Evolutionary conservation across 1,284 basidiomycete species (phyloP).

Genomic region (Fomitiporia mediterranea): DNA sequence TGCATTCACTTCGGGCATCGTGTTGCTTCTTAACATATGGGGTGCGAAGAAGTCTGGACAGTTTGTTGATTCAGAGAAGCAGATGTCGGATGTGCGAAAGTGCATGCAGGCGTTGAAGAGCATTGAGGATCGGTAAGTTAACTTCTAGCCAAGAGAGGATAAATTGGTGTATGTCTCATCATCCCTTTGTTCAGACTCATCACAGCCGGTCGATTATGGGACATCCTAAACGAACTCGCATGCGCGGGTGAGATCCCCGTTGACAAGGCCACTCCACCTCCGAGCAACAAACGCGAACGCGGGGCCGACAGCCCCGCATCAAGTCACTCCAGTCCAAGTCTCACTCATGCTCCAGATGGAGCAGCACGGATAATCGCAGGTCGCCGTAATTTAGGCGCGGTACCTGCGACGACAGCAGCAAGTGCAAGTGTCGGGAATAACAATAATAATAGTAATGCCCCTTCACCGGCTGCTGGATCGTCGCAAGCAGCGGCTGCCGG

Average conservation of each 20-base stretch:
- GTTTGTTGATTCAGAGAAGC: conserved; percentile 49
- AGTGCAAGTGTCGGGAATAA: no score
- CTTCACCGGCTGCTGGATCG: not conserved
- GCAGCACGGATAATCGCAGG: conserved; percentile 32
- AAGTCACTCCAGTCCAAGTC: conserved; percentile 21
- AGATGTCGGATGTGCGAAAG: conserved; percentile 67
- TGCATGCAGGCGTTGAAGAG: conserved; percentile 58
- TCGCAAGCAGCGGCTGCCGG: conserved; percentile 7
- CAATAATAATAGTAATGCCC: no score
- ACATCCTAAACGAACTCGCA: conserved; percentile 64
- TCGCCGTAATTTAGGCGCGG: conserved; percentile 2
- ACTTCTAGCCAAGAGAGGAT: no score
- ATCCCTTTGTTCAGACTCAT: conserved; percentile 42
- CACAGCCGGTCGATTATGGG: conserved; percentile 46
- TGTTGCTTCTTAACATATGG: conserved; percentile 72
- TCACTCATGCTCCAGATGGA: conserved; percentile 20
- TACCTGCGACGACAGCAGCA: not conserved
- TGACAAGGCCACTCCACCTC: conserved; percentile 43
- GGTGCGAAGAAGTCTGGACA: conserved; percentile 59
- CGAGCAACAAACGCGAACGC: conserved; percentile 54
- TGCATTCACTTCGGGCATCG: conserved; percentile 61
- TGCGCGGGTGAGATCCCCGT: conserved; percentile 62
- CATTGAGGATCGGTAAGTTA: conserved; percentile 45
- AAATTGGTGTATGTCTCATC: conserved; percentile 3
- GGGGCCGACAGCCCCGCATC: conserved; percentile 43